Conservation (phyloP, 2,329 filamentous ascomycete genomes). For the Pezicula rhizophila region DNA sequence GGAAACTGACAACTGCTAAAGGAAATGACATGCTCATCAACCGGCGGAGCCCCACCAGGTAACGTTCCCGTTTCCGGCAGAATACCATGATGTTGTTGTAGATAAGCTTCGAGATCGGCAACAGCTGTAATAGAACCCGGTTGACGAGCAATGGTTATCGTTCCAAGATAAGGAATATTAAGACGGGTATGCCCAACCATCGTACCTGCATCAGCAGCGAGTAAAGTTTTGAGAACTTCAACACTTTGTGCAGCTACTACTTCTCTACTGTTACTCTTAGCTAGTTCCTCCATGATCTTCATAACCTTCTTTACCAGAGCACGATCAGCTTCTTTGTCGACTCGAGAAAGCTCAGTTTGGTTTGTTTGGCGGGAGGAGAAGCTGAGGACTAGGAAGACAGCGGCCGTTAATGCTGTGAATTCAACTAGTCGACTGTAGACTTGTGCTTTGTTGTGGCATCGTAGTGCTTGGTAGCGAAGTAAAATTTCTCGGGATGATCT, state of each 20-base stretch:
- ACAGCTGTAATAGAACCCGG: neutral
- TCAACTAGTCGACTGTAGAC: conserved; percentile 25
- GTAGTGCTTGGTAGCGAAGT: conserved; percentile 19
- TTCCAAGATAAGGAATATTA: conserved; percentile 27
- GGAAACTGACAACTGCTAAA: conserved; percentile 19
- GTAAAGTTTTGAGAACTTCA: conserved; percentile 23
- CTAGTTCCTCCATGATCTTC: conserved; percentile 15
- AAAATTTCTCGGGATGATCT: conserved; percentile 23
- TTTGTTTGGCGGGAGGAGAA: conserved; percentile 5
- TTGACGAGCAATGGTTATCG: conserved; percentile 21
- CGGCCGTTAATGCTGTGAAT: conserved; percentile 23
- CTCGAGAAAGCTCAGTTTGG: conserved; percentile 8
- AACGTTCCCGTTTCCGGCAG: neutral
- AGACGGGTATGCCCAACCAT: conserved; percentile 20
- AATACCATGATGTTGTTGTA: neutral
- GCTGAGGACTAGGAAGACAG: conserved; percentile 22
- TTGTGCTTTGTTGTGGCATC: conserved; percentile 8
- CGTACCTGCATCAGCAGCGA: conserved; percentile 14
- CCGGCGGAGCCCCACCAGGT: neutral
- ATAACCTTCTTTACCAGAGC: conserved; percentile 18
- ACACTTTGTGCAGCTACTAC: conserved; percentile 21
- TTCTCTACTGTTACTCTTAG: conserved; percentile 10
- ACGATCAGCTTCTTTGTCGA: conserved; percentile 16
- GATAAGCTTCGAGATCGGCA: neutral
- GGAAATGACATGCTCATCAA: conserved; percentile 13